phyloP scores from a whole-genome alignment of 2,329 filamentous ascomycete genomes.

The Pseudocercospora ulei region DNA sequence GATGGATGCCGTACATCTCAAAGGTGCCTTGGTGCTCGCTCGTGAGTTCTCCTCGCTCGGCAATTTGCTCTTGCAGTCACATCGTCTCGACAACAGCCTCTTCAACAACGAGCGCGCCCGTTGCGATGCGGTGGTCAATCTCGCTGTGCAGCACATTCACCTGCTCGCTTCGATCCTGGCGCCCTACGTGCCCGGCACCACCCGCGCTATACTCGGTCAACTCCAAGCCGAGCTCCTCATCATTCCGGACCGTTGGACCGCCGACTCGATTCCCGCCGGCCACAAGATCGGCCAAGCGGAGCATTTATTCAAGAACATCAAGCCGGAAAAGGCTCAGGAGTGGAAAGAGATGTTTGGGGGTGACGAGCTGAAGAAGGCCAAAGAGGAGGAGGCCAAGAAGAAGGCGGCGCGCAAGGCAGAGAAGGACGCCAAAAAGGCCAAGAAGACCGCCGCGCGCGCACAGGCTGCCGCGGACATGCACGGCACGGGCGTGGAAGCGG shows the following conservation, averaged over 20 bases:
- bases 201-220: constrained; percentile 65
- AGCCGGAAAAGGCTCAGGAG: constrained; percentile 68
- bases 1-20: constrained; percentile 62
- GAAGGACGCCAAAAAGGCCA: constrained; percentile 55
- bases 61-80: constrained; percentile 51
- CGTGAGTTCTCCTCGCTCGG: constrained; percentile 57
- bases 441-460: constrained; percentile 56
- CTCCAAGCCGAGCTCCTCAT: constrained; percentile 45
- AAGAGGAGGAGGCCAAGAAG: constrained; percentile 55
- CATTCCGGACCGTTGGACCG: constrained; percentile 51
- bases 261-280: constrained; percentile 52
- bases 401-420: constrained; percentile 51
- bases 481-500: constrained; percentile 65
- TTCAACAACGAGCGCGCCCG: constrained; percentile 51
- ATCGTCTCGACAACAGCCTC: constrained; percentile 53
- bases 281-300: constrained; percentile 73
- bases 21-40: constrained; percentile 54
- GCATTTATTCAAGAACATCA: constrained; percentile 75
- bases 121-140: constrained; percentile 57
- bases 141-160: constrained; percentile 75
- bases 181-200: constrained; percentile 77
- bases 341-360: constrained; percentile 71
- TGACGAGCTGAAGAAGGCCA: constrained; percentile 57
- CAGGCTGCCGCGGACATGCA: constrained; percentile 32
- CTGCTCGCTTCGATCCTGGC: constrained; percentile 68